Evolutionary conservation across 2,329 filamentous ascomycete species (phyloP).

Genomic region (Hymenoscyphus salicellus): DNA sequence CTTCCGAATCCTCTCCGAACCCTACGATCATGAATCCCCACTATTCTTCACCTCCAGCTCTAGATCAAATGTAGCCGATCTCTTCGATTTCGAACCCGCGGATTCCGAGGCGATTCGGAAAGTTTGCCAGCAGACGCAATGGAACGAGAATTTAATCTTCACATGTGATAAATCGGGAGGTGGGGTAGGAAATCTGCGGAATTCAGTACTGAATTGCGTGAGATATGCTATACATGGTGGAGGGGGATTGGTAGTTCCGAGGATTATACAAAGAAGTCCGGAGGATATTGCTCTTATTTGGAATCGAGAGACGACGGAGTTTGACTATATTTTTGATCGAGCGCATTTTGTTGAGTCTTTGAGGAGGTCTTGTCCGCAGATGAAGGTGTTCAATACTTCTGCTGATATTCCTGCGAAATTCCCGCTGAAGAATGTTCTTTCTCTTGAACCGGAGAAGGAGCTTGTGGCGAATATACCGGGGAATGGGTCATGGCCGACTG

Average conservation of each 20-base stretch:
- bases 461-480: slow-evolving; percentile 24
- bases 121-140: slow-evolving; percentile 27
- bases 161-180: slow-evolving; percentile 31
- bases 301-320: slow-evolving; percentile 15
- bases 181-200: slow-evolving; percentile 33
- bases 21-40: background rate
- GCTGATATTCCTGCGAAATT: slow-evolving; percentile 20
- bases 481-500: slow-evolving; percentile 25
- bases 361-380: slow-evolving; percentile 28
- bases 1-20: background rate
- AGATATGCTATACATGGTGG: slow-evolving; percentile 26
- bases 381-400: slow-evolving; percentile 26
- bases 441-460: slow-evolving; percentile 21
- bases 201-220: slow-evolving; percentile 33
- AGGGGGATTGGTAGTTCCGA: slow-evolving; percentile 18
- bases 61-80: slow-evolving; percentile 7
- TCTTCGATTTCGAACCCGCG: slow-evolving; percentile 26
- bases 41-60: background rate
- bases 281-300: slow-evolving; percentile 25
- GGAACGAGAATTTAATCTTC: slow-evolving; percentile 29
- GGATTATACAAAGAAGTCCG: slow-evolving; percentile 22
- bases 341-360: slow-evolving; percentile 29
- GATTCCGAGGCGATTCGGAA: slow-evolving; percentile 26
- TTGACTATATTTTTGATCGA: slow-evolving; percentile 32
- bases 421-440: slow-evolving; percentile 23